phyloP scores from a whole-genome alignment of 768 basidiomycete genomes.

The Mrakia blollopis region DNA sequence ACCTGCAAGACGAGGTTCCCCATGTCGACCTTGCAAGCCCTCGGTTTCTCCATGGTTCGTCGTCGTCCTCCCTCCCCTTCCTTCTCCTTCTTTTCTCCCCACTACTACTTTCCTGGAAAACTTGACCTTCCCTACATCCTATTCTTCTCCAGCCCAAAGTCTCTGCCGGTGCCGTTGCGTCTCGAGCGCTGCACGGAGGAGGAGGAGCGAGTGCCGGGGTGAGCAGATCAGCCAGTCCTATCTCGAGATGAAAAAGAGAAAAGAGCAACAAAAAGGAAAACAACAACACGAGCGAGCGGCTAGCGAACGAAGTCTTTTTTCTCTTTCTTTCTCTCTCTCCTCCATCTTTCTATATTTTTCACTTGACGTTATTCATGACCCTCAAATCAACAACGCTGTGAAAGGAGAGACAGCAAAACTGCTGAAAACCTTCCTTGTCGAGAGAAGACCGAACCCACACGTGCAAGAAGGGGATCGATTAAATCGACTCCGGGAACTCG shows the following conservation, averaged over 20 bases:
- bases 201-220: background rate
- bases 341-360: background rate
- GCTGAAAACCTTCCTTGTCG: no score
- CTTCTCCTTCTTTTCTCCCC: background rate
- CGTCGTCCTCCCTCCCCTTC: background rate
- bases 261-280: no score
- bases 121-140: slow-evolving; percentile 13
- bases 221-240: slow-evolving; percentile 2
- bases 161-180: background rate
- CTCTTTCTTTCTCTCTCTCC: no score
- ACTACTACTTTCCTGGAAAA: no score
- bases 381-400: no score
- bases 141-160: background rate
- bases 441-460: no score
- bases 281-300: no score
- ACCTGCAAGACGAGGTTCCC: slow-evolving; percentile 38
- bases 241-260: background rate
- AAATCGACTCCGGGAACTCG: background rate
- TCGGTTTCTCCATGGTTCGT: slow-evolving; percentile 24
- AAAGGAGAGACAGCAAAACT: no score
- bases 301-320: no score
- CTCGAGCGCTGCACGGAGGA: background rate
- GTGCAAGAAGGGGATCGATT: background rate
- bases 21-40: slow-evolving; percentile 27
- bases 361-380: slow-evolving; percentile 7